phyloP scores from a whole-genome alignment of 2,329 filamentous ascomycete genomes.

The Colletotrichum somersetense region DNA sequence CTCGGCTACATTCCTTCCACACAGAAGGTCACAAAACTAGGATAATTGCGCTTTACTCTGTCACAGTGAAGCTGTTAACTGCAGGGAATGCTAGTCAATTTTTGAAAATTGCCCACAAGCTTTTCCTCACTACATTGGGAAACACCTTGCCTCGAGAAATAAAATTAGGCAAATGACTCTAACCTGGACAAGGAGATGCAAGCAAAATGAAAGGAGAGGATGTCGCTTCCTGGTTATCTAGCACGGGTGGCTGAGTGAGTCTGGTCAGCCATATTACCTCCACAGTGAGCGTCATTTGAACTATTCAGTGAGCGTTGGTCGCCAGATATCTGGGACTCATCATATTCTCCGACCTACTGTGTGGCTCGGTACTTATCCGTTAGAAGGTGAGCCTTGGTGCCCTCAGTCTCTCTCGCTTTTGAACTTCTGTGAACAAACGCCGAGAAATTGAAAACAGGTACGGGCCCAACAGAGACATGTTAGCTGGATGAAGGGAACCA shows the following conservation, averaged over 20 bases:
- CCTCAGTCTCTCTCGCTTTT: too few species aligned
- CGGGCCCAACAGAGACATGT: neutral
- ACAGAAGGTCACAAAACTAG: neutral
- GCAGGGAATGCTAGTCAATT: slow-evolving; percentile 25
- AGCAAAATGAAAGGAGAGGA: neutral
- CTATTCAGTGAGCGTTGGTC: neutral
- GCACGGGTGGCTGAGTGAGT: neutral
- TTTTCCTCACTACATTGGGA: too few species aligned
- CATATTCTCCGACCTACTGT: neutral
- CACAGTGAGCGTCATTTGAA: neutral
- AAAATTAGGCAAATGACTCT: neutral
- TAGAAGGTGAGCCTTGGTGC: neutral
- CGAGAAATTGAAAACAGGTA: neutral
- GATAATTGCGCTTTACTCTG: slow-evolving; percentile 4
- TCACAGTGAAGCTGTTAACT: slow-evolving; percentile 10
- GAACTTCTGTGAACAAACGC: neutral
- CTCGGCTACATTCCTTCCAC: neutral
- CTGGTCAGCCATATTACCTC: neutral
- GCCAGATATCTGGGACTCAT: neutral
- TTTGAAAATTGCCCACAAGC: neutral
- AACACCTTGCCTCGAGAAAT: neutral
- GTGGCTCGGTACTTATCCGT: neutral
- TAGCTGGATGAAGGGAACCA: neutral
- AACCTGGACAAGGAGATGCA: neutral
- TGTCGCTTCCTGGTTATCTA: neutral